These are phyloP conservation scores for Metschnikowia vanudenii DNA, from an alignment of 805 yeast genomes.

Conservation along the genomic window DNA sequence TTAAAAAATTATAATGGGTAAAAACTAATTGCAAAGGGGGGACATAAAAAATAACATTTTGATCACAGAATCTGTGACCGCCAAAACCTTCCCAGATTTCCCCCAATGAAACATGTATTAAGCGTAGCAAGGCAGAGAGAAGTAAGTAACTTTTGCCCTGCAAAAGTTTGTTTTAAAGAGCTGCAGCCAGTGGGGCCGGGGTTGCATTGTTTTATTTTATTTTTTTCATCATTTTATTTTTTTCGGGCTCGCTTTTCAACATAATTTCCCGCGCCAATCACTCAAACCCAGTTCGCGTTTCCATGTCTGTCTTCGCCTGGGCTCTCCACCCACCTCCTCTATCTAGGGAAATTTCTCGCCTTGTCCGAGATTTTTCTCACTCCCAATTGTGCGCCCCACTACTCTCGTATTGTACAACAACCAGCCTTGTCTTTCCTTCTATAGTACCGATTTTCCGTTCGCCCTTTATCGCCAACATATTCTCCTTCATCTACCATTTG, in stretches of 20 bases:
- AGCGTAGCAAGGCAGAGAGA: too few species aligned
- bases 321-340: conserved; percentile 11
- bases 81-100: too few species aligned
- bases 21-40: too few species aligned
- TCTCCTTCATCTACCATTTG: neutral
- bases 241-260: neutral
- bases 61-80: too few species aligned
- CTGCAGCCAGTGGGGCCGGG: too few species aligned
- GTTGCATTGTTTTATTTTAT: neutral
- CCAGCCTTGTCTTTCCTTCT: conserved; percentile 2
- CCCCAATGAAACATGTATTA: too few species aligned
- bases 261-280: conserved; percentile 8
- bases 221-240: neutral
- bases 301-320: conserved; percentile 8
- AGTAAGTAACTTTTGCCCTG: too few species aligned
- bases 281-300: conserved; percentile 10
- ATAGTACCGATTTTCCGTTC: neutral
- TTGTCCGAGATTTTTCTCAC: conserved; percentile 8
- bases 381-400: conserved; percentile 9
- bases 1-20: too few species aligned
- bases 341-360: conserved; percentile 7
- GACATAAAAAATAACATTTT: too few species aligned
- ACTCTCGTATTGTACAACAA: conserved; percentile 2
- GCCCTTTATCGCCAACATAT: neutral
- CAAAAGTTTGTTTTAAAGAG: too few species aligned